Conservation (phyloP, 164 flowering plant species). For the Nymphaea colorata region DNA sequence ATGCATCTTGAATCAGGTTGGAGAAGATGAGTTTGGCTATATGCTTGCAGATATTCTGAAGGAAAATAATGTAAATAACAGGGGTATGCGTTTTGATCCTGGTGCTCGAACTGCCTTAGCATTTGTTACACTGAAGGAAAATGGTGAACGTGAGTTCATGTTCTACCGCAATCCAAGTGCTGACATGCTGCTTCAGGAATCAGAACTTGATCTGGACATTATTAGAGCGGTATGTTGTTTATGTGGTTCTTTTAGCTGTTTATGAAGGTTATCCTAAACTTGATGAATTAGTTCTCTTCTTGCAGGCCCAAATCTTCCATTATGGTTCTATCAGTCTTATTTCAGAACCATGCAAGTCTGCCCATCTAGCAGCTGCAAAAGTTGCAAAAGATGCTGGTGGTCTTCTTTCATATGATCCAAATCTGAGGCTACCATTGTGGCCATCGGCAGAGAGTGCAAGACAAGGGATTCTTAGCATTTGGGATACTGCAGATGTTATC, state of each 20-base stretch:
- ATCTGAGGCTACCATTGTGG: slow-evolving; percentile 95
- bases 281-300: neutral
- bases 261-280: slow-evolving; percentile 1
- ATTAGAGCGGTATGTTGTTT: slow-evolving; percentile 48
- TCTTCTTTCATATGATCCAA: slow-evolving; percentile 89
- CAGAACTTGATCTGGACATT: slow-evolving; percentile 71
- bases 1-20: slow-evolving; percentile 43
- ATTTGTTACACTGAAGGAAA: slow-evolving; percentile 72
- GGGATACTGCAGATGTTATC: slow-evolving; percentile 87
- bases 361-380: slow-evolving; percentile 80
- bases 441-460: slow-evolving; percentile 85
- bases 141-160: slow-evolving; percentile 98
- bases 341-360: slow-evolving; percentile 93
- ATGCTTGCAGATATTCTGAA: slow-evolving; percentile 92
- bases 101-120: slow-evolving; percentile 98
- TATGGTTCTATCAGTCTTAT: slow-evolving; percentile 96
- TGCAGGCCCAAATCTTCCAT: slow-evolving; percentile 88
- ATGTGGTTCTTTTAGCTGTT: neutral
- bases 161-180: slow-evolving; percentile 99
- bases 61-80: slow-evolving; percentile 76
- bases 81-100: slow-evolving; percentile 91
- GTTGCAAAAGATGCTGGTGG: slow-evolving; percentile 93
- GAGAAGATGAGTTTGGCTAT: slow-evolving; percentile 96
- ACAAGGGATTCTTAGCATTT: slow-evolving; percentile 89
- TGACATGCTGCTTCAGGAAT: slow-evolving; percentile 85